Evolutionary conservation across 495 filamentous ascomycete species (phyloP).

Genomic region (Cenococcum geophilum): DNA sequence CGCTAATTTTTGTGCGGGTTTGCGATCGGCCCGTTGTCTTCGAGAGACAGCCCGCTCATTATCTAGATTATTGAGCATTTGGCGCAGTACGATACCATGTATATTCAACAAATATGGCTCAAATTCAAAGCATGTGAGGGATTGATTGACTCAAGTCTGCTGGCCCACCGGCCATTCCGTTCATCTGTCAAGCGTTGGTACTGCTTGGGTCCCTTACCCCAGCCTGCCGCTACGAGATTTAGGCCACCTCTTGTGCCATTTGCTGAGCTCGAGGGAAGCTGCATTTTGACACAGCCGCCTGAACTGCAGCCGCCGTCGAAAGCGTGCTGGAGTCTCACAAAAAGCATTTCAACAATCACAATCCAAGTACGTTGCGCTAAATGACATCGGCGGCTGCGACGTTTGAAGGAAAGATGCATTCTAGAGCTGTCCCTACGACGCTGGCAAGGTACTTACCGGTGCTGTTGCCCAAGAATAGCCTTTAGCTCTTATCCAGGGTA

Average conservation of each 20-base stretch:
- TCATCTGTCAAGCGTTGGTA: constrained; percentile 19
- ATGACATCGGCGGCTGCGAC: constrained; percentile 28
- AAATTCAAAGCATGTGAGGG: constrained; percentile 16
- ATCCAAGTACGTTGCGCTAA: constrained; percentile 9
- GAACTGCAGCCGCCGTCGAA: constrained; percentile 1
- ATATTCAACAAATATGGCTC: constrained; percentile 3
- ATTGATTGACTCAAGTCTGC: constrained; percentile 24
- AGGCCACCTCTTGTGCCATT: constrained; percentile 10
- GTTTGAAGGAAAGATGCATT: not conserved
- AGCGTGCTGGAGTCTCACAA: constrained; percentile 28
- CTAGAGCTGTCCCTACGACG: not conserved
- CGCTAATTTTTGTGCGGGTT: constrained; percentile 5
- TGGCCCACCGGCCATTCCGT: constrained; percentile 16
- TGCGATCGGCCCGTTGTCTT: not conserved
- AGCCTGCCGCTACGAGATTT: constrained; percentile 20
- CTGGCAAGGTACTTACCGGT: not conserved
- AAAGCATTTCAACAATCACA: constrained; percentile 19
- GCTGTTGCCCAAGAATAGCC: constrained; percentile 1
- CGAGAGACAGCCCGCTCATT: not conserved
- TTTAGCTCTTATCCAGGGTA: not conserved
- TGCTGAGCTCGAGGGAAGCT: constrained; percentile 5
- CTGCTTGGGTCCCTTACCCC: constrained; percentile 13
- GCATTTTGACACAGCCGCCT: constrained; percentile 22
- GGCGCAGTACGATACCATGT: constrained; percentile 12
- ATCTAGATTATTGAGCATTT: not conserved